phyloP scores from a whole-genome alignment of 2,329 filamentous ascomycete genomes.

The Dryadomyces quercivorus region DNA sequence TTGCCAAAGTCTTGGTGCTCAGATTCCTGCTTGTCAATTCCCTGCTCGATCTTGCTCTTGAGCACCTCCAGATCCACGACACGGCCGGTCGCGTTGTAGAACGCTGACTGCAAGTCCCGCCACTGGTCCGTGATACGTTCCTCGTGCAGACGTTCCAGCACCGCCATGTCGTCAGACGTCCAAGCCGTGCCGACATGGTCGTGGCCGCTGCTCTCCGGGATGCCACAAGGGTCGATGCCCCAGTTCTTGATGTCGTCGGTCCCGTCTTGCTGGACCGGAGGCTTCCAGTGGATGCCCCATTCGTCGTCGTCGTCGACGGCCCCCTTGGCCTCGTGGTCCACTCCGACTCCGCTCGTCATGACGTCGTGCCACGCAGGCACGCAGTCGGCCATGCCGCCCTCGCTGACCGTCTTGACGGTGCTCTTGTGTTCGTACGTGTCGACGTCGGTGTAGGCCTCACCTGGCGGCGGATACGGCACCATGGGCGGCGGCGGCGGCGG shows the following conservation, averaged over 20 bases:
- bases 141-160: slow-evolving; percentile 19
- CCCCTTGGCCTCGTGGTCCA: neutral
- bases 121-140: slow-evolving; percentile 20
- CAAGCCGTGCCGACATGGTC: neutral
- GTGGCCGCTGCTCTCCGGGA: neutral
- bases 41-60: slow-evolving; percentile 19
- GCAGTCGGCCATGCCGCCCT: neutral
- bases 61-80: slow-evolving; percentile 27
- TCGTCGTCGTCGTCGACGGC: neutral
- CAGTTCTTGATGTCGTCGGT: neutral
- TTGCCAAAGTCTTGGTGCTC: neutral
- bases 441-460: neutral
- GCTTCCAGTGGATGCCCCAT: neutral
- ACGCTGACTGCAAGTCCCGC: slow-evolving; percentile 31
- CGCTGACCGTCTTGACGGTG: neutral
- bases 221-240: neutral
- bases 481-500: neutral
- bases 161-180: slow-evolving; percentile 19
- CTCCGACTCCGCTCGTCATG: neutral
- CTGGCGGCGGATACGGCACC: neutral
- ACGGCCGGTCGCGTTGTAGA: slow-evolving; percentile 29
- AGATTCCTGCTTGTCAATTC: neutral
- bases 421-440: neutral
- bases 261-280: neutral
- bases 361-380: neutral